These are phyloP conservation scores for Termitomyces sp. DNA, from an alignment of 768 basidiomycete genomes.

Conservation along the genomic window DNA sequence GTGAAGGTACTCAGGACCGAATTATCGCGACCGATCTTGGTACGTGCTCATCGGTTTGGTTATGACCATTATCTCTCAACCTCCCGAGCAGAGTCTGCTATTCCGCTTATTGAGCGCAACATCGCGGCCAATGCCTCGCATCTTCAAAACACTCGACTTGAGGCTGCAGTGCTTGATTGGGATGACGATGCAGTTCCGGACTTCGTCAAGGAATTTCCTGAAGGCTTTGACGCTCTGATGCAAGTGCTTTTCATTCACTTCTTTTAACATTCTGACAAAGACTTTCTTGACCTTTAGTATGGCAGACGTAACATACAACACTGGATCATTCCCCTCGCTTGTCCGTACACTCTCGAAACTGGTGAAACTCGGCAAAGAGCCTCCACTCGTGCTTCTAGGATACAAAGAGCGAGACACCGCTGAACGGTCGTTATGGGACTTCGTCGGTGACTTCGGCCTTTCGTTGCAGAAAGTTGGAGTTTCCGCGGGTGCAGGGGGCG, in stretches of 20 bases:
- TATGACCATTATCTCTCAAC: background rate
- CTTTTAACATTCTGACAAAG: background rate
- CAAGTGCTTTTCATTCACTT: slow-evolving; percentile 7
- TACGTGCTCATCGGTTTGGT: slow-evolving; percentile 32
- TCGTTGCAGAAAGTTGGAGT: slow-evolving; percentile 54
- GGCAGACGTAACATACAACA: slow-evolving; percentile 94
- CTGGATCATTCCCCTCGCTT: slow-evolving; percentile 76
- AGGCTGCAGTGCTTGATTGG: slow-evolving; percentile 68
- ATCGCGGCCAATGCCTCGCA: slow-evolving; percentile 44
- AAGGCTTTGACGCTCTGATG: slow-evolving; percentile 60
- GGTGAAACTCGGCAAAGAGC: slow-evolving; percentile 31
- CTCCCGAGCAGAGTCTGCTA: slow-evolving; percentile 62
- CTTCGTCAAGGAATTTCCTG: slow-evolving; percentile 32
- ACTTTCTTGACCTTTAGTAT: slow-evolving; percentile 49
- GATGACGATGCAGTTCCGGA: slow-evolving; percentile 57
- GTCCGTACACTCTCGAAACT: slow-evolving; percentile 63
- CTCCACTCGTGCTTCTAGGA: slow-evolving; percentile 60
- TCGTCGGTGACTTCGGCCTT: slow-evolving; percentile 52
- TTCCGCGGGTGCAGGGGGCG: slow-evolving; percentile 57
- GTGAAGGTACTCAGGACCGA: slow-evolving; percentile 22
- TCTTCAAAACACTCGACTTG: slow-evolving; percentile 30
- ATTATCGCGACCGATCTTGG: slow-evolving; percentile 74
- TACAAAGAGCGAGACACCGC: slow-evolving; percentile 84
- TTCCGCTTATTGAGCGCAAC: slow-evolving; percentile 76
- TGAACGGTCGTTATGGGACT: slow-evolving; percentile 75